Evolutionary conservation across 257 asterid species (phyloP).

Genomic region (Paraleonurus japonicus): DNA sequence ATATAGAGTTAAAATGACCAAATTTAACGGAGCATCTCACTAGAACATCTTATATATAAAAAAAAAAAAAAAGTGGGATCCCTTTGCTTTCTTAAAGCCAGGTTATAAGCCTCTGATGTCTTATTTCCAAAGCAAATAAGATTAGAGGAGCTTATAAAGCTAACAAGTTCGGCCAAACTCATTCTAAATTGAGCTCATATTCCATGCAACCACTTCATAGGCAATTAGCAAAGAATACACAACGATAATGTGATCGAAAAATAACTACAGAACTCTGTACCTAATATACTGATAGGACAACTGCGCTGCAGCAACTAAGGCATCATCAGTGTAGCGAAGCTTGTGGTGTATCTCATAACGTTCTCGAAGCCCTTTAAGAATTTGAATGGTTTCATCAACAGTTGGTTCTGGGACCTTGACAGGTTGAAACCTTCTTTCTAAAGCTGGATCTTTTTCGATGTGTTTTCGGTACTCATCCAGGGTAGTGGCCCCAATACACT

Average conservation of each 20-base stretch:
- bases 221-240: not conserved
- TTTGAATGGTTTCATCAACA: constrained; percentile 91
- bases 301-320: constrained; percentile 84
- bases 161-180: not conserved
- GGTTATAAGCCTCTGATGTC: not conserved
- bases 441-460: constrained; percentile 94
- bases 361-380: constrained; percentile 82
- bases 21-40: not conserved
- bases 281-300: constrained; percentile 92
- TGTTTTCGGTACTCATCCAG: constrained; percentile 88
- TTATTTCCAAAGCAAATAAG: not conserved
- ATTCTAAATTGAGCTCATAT: not conserved
- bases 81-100: not conserved
- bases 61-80: not conserved
- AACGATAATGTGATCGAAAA: not conserved
- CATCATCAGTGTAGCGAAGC: constrained; percentile 90
- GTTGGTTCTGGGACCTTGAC: constrained; percentile 97
- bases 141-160: not conserved
- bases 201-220: not conserved
- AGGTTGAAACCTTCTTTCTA: constrained; percentile 95
- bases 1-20: constrained; percentile 17
- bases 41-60: not conserved
- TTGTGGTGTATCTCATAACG: constrained; percentile 97
- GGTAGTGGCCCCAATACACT: constrained; percentile 98
- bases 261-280: constrained; percentile 29